These are phyloP conservation scores for Penicillium sp. DNA, from an alignment of 2,329 filamentous ascomycete genomes.

Conservation along the genomic window DNA sequence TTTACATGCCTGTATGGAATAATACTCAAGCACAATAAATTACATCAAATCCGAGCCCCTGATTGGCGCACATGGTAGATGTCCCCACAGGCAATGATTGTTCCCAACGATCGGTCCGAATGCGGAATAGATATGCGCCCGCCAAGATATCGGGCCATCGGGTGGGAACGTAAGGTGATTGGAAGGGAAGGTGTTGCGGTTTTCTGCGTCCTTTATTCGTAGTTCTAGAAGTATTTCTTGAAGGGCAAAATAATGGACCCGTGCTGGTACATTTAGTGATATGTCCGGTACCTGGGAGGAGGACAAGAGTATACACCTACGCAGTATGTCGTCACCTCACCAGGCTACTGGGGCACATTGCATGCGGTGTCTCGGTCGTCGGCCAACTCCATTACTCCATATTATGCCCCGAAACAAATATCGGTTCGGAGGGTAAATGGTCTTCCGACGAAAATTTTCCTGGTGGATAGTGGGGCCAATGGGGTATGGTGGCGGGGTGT, in stretches of 20 bases:
- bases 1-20: neutral
- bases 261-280: too few species aligned
- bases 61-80: slow-evolving; percentile 2
- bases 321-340: too few species aligned
- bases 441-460: slow-evolving; percentile 3
- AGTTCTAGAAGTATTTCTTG: neutral
- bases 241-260: too few species aligned
- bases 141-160: slow-evolving; percentile 3
- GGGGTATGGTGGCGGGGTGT: neutral
- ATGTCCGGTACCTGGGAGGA: too few species aligned
- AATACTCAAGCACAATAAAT: too few species aligned
- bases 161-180: neutral
- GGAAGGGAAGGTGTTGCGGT: neutral
- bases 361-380: neutral
- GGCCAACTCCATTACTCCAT: neutral
- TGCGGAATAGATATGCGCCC: slow-evolving; percentile 16
- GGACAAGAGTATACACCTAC: too few species aligned
- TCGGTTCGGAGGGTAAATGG: neutral
- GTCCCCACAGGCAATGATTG: neutral
- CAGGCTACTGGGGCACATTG: neutral
- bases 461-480: slow-evolving; percentile 1
- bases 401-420: neutral
- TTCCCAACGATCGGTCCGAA: slow-evolving; percentile 11
- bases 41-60: neutral
- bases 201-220: neutral